Evolutionary conservation across 768 basidiomycete genomes (phyloP).

Genomic region (Leccinellum albellum): DNA sequence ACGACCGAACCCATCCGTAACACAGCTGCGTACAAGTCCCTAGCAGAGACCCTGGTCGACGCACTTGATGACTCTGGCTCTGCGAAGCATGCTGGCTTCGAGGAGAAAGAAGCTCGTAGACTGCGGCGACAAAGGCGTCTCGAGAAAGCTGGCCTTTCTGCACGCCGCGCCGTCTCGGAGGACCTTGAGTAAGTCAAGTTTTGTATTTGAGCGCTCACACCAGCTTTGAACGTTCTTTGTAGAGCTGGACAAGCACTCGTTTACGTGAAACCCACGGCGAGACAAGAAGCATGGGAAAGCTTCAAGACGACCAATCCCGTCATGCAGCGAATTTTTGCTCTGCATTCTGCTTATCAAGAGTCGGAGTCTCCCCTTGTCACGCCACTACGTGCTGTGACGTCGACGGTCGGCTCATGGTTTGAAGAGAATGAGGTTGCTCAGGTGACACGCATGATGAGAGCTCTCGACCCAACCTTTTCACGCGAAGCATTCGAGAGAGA

Average conservation of each 20-base stretch:
- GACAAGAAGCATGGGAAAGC: constrained; percentile 76
- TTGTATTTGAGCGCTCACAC: background rate
- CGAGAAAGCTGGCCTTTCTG: constrained; percentile 73
- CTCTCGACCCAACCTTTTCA: constrained; percentile 84
- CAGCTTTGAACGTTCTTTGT: background rate
- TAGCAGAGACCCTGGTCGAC: constrained; percentile 86
- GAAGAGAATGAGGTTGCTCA: constrained; percentile 99
- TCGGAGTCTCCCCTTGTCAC: constrained; percentile 89
- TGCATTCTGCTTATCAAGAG: constrained; percentile 78
- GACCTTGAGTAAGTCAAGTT: constrained; percentile 70
- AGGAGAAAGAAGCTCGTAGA: constrained; percentile 89
- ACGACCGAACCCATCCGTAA: constrained; percentile 97
- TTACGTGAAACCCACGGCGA: constrained; percentile 75
- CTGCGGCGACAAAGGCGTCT: constrained; percentile 75
- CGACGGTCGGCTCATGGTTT: constrained; percentile 84
- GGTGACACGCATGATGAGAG: constrained; percentile 81
- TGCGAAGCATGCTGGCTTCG: constrained; percentile 92
- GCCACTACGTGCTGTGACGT: constrained; percentile 76
- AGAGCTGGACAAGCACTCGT: constrained; percentile 88
- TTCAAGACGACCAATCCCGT: constrained; percentile 80
- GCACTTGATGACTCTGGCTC: constrained; percentile 92
- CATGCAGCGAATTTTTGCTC: constrained; percentile 51
- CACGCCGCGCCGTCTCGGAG: constrained; percentile 51
- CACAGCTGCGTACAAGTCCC: constrained; percentile 88
- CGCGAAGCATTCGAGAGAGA: constrained; percentile 87